A percentile compares a stretch with the other conserved stretches of the same genome.
phyloP scores from a whole-genome alignment of 768 basidiomycete genomes.

The Coprinopsis sp. region DNA sequence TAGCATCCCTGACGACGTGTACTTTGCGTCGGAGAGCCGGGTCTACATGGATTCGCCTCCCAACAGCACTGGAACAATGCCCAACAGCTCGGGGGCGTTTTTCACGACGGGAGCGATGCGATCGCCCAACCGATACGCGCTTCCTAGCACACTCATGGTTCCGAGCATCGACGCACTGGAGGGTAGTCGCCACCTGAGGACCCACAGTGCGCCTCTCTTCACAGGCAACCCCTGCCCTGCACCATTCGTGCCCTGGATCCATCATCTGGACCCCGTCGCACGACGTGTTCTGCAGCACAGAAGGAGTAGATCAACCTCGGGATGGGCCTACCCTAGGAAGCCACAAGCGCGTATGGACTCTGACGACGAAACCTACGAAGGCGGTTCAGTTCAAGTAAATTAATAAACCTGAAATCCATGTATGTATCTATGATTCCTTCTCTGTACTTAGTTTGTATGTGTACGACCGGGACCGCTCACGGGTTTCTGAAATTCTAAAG shows the following conservation, averaged over 20 bases:
- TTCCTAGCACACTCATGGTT: neutral
- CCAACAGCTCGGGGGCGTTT: too few species aligned
- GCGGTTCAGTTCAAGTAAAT: neutral
- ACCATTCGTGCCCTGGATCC: neutral
- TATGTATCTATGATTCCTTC: too few species aligned
- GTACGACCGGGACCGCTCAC: too few species aligned
- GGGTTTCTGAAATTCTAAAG: neutral
- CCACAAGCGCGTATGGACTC: neutral
- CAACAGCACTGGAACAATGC: too few species aligned
- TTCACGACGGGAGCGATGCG: too few species aligned
- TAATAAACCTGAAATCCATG: too few species aligned
- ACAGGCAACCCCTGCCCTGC: neutral
- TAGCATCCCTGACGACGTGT: slow-evolving; percentile 1
- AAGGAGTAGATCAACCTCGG: slow-evolving; percentile 23
- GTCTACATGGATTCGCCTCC: slow-evolving; percentile 1
- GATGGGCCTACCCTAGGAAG: slow-evolving; percentile 24
- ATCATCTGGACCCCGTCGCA: slow-evolving; percentile 5
- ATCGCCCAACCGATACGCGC: neutral
- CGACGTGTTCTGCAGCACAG: slow-evolving; percentile 15
- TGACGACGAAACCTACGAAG: slow-evolving; percentile 1
- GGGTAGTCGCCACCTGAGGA: slow-evolving; percentile 13
- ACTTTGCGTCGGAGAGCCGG: slow-evolving; percentile 2
- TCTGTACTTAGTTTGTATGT: too few species aligned
- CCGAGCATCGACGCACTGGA: neutral
- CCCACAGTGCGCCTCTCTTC: slow-evolving; percentile 19